A percentile compares a stretch with the other conserved stretches of the same genome.
Evolutionary conservation across 1,284 basidiomycete species (phyloP).

Genomic region (Laetiporus sulphureus): DNA sequence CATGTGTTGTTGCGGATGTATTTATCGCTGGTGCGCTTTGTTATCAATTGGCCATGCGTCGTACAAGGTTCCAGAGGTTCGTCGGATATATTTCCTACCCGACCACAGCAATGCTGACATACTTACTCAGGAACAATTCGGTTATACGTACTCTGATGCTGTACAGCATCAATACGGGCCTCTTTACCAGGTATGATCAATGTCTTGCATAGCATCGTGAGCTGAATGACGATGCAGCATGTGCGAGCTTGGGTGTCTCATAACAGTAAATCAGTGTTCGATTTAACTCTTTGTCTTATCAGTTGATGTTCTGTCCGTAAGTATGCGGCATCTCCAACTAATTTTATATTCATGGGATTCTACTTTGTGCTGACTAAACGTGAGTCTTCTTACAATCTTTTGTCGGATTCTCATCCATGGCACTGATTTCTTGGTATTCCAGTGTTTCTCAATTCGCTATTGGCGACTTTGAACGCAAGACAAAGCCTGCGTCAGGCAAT

Average conservation of each 20-base stretch:
- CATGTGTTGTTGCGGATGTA: neutral
- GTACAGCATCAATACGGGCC: constrained; percentile 5
- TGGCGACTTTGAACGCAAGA: constrained; percentile 11
- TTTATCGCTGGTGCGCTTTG: neutral
- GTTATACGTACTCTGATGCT: constrained; percentile 3
- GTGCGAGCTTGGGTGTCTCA: too few species aligned
- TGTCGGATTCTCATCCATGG: too few species aligned
- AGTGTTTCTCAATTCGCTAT: constrained; percentile 12
- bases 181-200: constrained; percentile 2
- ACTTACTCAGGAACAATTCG: neutral
- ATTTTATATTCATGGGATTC: too few species aligned
- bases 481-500: neutral
- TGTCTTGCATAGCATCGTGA: too few species aligned
- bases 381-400: neutral
- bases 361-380: too few species aligned
- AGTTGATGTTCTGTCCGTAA: too few species aligned
- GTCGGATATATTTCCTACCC: neutral
- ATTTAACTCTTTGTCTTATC: too few species aligned
- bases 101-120: neutral
- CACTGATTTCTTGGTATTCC: too few species aligned
- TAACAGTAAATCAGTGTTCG: too few species aligned
- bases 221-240: too few species aligned
- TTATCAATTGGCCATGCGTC: neutral
- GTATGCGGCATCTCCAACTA: too few species aligned
- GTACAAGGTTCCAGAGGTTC: constrained; percentile 1